Conservation (phyloP, 2,329 filamentous ascomycete species). For the Raffaelea arxii region DNA sequence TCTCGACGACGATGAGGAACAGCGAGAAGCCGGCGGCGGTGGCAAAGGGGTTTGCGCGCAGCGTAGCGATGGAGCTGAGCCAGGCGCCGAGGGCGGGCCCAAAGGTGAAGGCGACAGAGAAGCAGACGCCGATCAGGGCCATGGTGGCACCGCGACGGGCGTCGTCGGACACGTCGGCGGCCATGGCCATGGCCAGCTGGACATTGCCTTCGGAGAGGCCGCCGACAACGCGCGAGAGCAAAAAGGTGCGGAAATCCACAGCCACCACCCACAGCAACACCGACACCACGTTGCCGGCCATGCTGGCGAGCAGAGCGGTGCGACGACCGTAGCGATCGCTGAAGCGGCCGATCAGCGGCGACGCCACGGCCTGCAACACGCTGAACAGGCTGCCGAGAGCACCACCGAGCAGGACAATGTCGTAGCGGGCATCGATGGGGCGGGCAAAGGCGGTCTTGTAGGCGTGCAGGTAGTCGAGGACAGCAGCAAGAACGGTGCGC, state of each 20-base stretch:
- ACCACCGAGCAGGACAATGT: slow-evolving; percentile 90
- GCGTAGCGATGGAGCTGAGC: slow-evolving; percentile 64
- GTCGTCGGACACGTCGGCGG: slow-evolving; percentile 88
- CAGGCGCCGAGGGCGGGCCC: slow-evolving; percentile 86
- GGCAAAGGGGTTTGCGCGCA: slow-evolving; percentile 86
- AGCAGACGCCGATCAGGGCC: slow-evolving; percentile 92
- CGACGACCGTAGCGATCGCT: slow-evolving; percentile 84
- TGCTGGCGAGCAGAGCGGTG: slow-evolving; percentile 78
- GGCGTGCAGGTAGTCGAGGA: slow-evolving; percentile 76
- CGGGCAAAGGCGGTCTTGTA: slow-evolving; percentile 92
- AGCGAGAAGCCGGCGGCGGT: slow-evolving; percentile 84
- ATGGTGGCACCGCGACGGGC: slow-evolving; percentile 79
- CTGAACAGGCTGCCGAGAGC: slow-evolving; percentile 91
- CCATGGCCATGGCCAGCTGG: slow-evolving; percentile 91
- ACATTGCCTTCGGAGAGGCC: slow-evolving; percentile 95
- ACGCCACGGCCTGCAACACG: slow-evolving; percentile 83
- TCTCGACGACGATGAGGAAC: slow-evolving; percentile 76
- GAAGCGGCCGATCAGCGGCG: slow-evolving; percentile 78
- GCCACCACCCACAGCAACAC: slow-evolving; percentile 92
- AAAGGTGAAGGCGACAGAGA: slow-evolving; percentile 95
- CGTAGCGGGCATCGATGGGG: slow-evolving; percentile 92
- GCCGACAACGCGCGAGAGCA: slow-evolving; percentile 85
- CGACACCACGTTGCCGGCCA: slow-evolving; percentile 86
- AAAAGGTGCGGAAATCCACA: slow-evolving; percentile 89
- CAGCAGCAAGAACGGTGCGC: slow-evolving; percentile 70